Conservation (phyloP, 176 grass and related monocot species). For the Oryza rufipogon region DNA sequence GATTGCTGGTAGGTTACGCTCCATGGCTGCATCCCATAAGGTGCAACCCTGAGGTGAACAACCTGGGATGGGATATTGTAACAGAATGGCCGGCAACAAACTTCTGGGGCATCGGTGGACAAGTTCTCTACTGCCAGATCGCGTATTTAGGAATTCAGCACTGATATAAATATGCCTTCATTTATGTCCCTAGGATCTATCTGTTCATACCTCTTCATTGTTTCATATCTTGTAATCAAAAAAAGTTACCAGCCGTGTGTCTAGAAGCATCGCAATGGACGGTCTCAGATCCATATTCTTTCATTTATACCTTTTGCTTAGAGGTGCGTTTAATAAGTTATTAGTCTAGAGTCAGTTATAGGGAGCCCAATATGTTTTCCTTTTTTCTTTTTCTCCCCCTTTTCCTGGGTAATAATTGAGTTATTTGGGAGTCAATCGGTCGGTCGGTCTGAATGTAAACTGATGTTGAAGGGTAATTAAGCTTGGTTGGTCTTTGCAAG, state of each 20-base stretch:
- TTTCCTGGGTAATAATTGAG: conserved; percentile 54
- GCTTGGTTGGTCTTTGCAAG: conserved; percentile 53
- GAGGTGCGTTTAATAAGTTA: conserved; percentile 65
- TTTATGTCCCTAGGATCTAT: conserved; percentile 49
- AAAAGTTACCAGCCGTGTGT: conserved; percentile 44
- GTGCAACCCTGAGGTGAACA: conserved; percentile 51
- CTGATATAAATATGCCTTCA: conserved; percentile 37
- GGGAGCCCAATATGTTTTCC: conserved; percentile 39
- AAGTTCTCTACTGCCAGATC: conserved; percentile 8
- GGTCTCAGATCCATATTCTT: conserved; percentile 63
- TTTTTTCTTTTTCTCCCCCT: neutral
- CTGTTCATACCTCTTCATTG: conserved; percentile 62
- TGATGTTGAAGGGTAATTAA: conserved; percentile 48
- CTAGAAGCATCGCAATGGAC: conserved; percentile 42
- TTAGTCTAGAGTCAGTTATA: conserved; percentile 59
- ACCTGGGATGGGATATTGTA: neutral
- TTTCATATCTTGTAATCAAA: conserved; percentile 67
- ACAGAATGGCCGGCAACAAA: neutral
- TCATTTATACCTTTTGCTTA: conserved; percentile 68
- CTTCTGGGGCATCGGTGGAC: neutral
- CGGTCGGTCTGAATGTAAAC: conserved; percentile 41
- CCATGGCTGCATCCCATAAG: conserved; percentile 75
- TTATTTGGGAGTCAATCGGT: conserved; percentile 22
- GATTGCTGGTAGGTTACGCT: conserved; percentile 67
- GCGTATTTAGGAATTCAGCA: conserved; percentile 26